Evolutionary conservation across 164 flowering plant genomes (phyloP).

Genomic region (Vitis rupestris): DNA sequence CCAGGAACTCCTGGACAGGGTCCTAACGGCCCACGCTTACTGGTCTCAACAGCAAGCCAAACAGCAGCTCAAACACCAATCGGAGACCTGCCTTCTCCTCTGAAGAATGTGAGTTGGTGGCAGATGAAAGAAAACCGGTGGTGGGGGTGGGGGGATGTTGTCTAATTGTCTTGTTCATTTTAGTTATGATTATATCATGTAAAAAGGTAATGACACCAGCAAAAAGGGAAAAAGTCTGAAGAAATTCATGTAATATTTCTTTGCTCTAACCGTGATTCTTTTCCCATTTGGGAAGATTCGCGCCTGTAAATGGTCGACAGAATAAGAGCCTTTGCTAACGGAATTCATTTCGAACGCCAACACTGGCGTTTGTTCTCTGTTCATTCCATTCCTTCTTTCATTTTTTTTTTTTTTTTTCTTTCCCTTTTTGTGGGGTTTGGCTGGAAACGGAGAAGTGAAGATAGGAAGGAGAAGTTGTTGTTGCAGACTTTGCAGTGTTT

Average conservation of each 20-base stretch:
- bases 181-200: constrained; percentile 8
- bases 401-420: too few species aligned
- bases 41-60: constrained; percentile 72
- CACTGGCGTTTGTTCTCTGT: background rate
- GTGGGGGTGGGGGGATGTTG: background rate
- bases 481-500: background rate
- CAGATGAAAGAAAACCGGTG: background rate
- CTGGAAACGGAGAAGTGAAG: background rate
- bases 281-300: constrained; percentile 12
- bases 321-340: constrained; percentile 30
- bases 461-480: background rate
- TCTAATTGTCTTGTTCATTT: constrained; percentile 3
- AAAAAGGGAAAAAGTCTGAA: constrained; percentile 9
- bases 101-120: background rate
- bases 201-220: constrained; percentile 17
- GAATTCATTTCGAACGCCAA: constrained; percentile 2
- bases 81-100: constrained; percentile 30
- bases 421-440: background rate
- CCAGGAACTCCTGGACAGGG: constrained; percentile 74
- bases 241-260: constrained; percentile 20
- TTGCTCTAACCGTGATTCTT: constrained; percentile 17
- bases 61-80: constrained; percentile 47
- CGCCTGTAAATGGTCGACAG: constrained; percentile 34
- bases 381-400: background rate
- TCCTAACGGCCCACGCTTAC: constrained; percentile 61